Evolutionary conservation across 495 filamentous ascomycete species (phyloP), one percentile per base, ranked within the genome.

Genomic region (Durotheca rogersii): DNA sequence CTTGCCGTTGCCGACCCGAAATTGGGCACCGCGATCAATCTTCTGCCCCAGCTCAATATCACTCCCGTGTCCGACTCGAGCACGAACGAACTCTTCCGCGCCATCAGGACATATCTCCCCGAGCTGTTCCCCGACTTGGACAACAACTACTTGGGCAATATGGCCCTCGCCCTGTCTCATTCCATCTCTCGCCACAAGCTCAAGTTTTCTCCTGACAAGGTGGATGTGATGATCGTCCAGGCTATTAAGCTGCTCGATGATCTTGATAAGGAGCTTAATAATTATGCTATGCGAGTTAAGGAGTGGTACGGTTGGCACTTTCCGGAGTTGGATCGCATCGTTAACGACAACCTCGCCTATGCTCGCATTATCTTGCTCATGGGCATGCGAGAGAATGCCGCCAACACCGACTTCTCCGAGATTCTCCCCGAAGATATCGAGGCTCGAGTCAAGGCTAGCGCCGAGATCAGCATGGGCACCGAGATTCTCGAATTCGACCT

Each of bases 271-370:
- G 94, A 99, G 69, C 75, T 99, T 39, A 99, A 99, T 73, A 92
- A 85, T 55, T 96, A 95, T 62, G 94, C 93, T 58, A 99, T 99
- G 93, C 79, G 93, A 65, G 90, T 96, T 41, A 96, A 96, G 82
- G 93, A 99, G 71, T 99, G 93, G 93, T 99, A 99, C 62, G 93
- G 93, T 47, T 99, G 93, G 93, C 94, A 97, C 73, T 99, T 97
- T 76, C 93, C 93, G 16, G 93, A 99, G 73, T 80, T 99, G 80
- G 90, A 86, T 51, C 87, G 88, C 68, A 96, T 97, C 65, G 80
- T 99, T 55, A 95, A 96, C 67, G 93, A 99, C 79, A 99, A 99
- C 71, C 72, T 96, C 42, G 94, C 94, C 47, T 97, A 96, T 63
- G 80, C 93, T 44, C 81, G 82, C 39, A 81, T 97, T 39, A 90